phyloP scores from a whole-genome alignment of 108 stramenopile species.

The Cylindrotheca closterium region DNA sequence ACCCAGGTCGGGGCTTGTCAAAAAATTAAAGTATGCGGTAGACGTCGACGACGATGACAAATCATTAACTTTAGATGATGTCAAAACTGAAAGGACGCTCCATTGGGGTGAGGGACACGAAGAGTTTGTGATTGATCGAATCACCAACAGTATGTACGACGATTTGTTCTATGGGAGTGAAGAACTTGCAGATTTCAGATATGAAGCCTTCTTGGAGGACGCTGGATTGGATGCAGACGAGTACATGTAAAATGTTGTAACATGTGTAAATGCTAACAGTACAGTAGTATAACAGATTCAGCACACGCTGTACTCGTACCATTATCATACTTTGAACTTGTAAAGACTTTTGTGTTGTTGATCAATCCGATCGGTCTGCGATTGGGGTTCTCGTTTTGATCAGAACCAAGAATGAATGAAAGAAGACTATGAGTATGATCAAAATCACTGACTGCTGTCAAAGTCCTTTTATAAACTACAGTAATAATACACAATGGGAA shows the following conservation, averaged over 20 bases:
- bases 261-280: too few species aligned
- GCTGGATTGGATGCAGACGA: constrained; percentile 28
- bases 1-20: neutral
- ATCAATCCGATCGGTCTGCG: too few species aligned
- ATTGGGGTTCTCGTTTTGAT: too few species aligned
- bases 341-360: too few species aligned
- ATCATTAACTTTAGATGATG: neutral
- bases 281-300: too few species aligned
- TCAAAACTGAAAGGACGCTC: neutral
- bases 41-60: constrained; percentile 4
- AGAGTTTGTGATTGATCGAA: constrained; percentile 8
- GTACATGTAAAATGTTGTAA: constrained; percentile 6
- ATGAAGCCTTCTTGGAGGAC: constrained; percentile 32
- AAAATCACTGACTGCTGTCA: too few species aligned
- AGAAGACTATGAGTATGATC: too few species aligned
- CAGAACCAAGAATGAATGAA: too few species aligned
- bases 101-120: neutral
- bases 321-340: too few species aligned
- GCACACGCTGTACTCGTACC: too few species aligned
- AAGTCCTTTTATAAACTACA: too few species aligned
- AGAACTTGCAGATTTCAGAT: constrained; percentile 28
- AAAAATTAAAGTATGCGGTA: neutral
- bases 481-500: too few species aligned
- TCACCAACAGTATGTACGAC: constrained; percentile 10
- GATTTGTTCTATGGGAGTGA: constrained; percentile 19